Base-by-base conservation (phyloP, 805 yeast genomes). In the Debaryomyces tyrocola region DNA sequence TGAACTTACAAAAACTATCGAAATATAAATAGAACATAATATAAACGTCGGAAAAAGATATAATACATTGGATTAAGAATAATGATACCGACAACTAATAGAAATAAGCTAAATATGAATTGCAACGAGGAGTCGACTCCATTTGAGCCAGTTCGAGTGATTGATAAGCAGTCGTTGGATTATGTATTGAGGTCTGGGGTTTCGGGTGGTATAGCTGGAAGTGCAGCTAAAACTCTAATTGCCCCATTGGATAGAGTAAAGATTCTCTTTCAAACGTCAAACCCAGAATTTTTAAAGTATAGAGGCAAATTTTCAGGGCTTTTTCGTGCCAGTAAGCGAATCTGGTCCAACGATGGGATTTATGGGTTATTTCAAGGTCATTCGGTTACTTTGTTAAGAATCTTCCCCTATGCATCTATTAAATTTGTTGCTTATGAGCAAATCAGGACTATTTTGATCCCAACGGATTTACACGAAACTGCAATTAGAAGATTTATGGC, bases 391-490 rank as follows among this genome's bases (percentile, higher is more conserved):
- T 70, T 94, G 42, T 65, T 91, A 37, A 76, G 99, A 51, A 89
- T 94, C 3, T 92, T 94, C 64, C 99, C 99, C 1, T 94, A 94
- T 64, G 97, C 99, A 4, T 96, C 97, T 9, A 87, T 94, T 59
- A 94, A 94, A 64, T 94, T 92, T 65, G 96, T 94, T 12, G 91
- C 96, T 8, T 94, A 94, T 66, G 99, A 94, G 67, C 98, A 94
- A 65, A 82, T 91, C 40, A 70, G 99, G 50, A 75, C 87, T 10
- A 45, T 87, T 1, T 66, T 94, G 49, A 94, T 94, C 43, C 96
- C 96, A 2, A 72, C 77, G 43, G 84, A 81, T 47, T 70, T 70
- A 10, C 79, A 82, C 58, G 99, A 94, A 63, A 88, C 96, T 1
- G 90, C 87, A 3, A 69, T 77, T 31, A 79, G 98, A 57, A 73